Evolutionary conservation across 805 yeast genomes (phyloP), one percentile per base, ranked within the genome.

Genomic region (Candida ulmi): DNA sequence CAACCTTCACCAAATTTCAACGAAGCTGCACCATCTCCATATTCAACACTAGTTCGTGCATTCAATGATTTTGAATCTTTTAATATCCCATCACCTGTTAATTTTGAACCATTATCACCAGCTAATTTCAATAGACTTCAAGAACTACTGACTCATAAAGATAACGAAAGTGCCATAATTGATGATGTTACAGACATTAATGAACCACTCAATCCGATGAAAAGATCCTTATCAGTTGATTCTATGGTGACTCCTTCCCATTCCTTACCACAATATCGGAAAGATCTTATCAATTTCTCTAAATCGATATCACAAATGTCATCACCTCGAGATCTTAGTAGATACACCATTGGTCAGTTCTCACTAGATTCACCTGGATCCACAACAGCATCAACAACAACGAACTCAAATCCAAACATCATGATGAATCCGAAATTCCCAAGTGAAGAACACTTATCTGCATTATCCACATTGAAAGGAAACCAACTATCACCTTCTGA

Each of bases 61-160:
- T 51, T 52, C 34, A 44, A 52, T 2, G 59, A 54, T 37, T 53
- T 51, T 35, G 52, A 51, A 7, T 40, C 50, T 8, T 33, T 45
- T 25, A 45, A 37, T 15, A 33, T 42, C 3, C 51, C 52, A 17
- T 43, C 50, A 3, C 55, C 58, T 3, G 38, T 50, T 11, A 37
- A 30, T 13, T 30, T 52, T 5, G 57, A 47, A 12, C 39, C 46
- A 2, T 17, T 46, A 8, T 46, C 45, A 4, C 44, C 47, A 18
- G 24, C 24, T 9, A 35, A 18, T 31, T 31, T 19, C 26, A 17
- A 12, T 5, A 18, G 34, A 21, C 8, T 31, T 9, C 21, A 31
- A 11, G 33, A 30, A 8, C 7, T 30, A 17, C 5, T 18, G 7
- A n/a, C 8, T n/a, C 8, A 17, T 23, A 35, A 19, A 9, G 23